A percentile compares a stretch with the other conserved stretches of the same genome.
phyloP scores from a whole-genome alignment of 2,329 filamentous ascomycete species.

The Botryotinia calthae region DNA sequence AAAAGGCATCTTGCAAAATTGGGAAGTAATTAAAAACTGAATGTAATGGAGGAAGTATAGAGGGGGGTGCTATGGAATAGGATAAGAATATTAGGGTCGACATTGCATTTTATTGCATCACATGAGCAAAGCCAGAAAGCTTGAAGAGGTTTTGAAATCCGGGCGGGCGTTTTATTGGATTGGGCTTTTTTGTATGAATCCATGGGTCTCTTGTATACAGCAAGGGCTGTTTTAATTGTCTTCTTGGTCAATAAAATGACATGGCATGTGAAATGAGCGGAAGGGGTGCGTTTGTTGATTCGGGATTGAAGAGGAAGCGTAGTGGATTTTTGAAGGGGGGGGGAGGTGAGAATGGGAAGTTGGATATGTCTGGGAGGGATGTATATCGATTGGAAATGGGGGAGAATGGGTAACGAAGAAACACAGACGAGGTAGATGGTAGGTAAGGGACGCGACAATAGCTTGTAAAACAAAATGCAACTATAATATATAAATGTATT shows the following conservation, averaged over 20 bases:
- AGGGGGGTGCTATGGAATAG: background rate
- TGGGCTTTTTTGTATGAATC: constrained; percentile 12
- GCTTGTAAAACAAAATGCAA: background rate
- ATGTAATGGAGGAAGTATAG: constrained; percentile 4
- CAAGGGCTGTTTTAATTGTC: background rate
- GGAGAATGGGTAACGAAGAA: background rate
- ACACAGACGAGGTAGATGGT: background rate
- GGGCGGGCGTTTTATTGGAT: constrained; percentile 20
- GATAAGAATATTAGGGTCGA: background rate
- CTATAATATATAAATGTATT: background rate
- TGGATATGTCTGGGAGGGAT: background rate
- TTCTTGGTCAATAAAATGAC: background rate
- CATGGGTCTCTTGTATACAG: background rate
- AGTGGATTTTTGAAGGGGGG: background rate
- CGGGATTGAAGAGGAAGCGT: background rate
- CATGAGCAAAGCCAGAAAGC: background rate
- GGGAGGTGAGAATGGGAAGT: background rate
- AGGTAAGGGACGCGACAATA: background rate
- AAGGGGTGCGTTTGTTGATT: background rate
- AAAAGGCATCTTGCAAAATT: background rate
- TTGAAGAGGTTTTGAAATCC: constrained; percentile 11
- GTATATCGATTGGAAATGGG: background rate
- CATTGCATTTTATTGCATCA: background rate
- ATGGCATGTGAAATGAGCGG: background rate
- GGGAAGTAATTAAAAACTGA: background rate